These are phyloP conservation scores for Gnomoniopsis smithogilvyi DNA, from an alignment of 2,329 filamentous ascomycete species.

Conservation along the genomic window DNA sequence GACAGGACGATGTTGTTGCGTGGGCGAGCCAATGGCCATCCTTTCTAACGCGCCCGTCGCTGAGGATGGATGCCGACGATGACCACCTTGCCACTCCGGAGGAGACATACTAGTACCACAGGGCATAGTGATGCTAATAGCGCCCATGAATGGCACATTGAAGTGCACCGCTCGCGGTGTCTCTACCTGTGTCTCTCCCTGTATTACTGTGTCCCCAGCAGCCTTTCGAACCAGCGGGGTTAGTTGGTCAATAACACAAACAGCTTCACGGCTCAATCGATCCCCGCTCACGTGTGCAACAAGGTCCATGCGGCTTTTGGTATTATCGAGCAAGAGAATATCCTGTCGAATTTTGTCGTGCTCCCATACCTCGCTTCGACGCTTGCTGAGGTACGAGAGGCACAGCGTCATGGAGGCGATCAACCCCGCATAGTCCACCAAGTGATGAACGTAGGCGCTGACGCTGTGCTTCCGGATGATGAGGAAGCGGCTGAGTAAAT, in stretches of 20 bases:
- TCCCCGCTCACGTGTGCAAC: slow-evolving; percentile 37
- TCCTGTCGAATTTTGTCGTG: slow-evolving; percentile 29
- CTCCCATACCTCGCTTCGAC: slow-evolving; percentile 12
- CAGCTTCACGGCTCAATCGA: slow-evolving; percentile 38
- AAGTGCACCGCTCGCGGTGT: slow-evolving; percentile 31
- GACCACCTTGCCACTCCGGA: not conserved
- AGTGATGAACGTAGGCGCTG: slow-evolving; percentile 40
- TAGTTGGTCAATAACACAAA: slow-evolving; percentile 40
- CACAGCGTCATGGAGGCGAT: slow-evolving; percentile 50
- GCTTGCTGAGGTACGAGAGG: slow-evolving; percentile 44
- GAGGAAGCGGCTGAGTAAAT: slow-evolving; percentile 46
- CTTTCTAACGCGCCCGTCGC: slow-evolving; percentile 4
- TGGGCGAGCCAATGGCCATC: slow-evolving; percentile 7
- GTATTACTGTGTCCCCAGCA: not conserved
- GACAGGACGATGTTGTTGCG: slow-evolving; percentile 7
- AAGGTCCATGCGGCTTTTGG: slow-evolving; percentile 34
- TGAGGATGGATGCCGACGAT: slow-evolving; percentile 2
- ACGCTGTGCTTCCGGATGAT: slow-evolving; percentile 39
- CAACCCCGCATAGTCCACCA: slow-evolving; percentile 50
- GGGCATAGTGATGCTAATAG: slow-evolving; percentile 38
- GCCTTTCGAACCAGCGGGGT: slow-evolving; percentile 37
- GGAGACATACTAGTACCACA: not conserved
- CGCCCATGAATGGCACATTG: slow-evolving; percentile 44
- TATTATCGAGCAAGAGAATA: slow-evolving; percentile 32
- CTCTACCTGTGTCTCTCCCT: not conserved